These are phyloP conservation scores for Tulasnella sp. DNA, from an alignment of 768 basidiomycete genomes.

Conservation along the genomic window DNA sequence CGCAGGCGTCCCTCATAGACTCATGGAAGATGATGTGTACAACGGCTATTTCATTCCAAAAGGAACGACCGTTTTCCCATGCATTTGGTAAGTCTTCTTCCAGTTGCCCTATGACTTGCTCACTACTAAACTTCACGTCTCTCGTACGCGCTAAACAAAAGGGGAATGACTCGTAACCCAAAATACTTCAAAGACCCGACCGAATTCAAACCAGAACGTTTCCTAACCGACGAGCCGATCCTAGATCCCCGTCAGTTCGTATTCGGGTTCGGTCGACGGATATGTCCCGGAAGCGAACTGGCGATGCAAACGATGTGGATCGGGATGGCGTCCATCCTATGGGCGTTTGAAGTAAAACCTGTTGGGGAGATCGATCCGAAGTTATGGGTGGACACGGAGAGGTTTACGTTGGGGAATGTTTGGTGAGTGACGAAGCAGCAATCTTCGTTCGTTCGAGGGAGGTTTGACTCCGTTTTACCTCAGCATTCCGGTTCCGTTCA, in stretches of 20 bases:
- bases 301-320: not conserved
- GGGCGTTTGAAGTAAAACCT: not conserved
- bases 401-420: not conserved
- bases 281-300: slow-evolving; percentile 7
- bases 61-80: slow-evolving; percentile 3
- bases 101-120: not conserved
- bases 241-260: not conserved
- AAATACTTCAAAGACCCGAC: not conserved
- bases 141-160: not conserved
- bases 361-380: not conserved
- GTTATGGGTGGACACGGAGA: not conserved
- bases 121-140: not conserved
- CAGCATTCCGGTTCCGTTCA: not conserved
- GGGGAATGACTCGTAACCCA: not conserved
- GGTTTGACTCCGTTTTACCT: not conserved
- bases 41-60: slow-evolving; percentile 17
- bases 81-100: not conserved
- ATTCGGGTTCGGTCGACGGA: slow-evolving; percentile 9
- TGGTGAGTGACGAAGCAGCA: not conserved
- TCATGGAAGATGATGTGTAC: slow-evolving; percentile 19
- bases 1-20: slow-evolving; percentile 3
- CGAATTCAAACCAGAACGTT: slow-evolving; percentile 19
- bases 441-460: too few species aligned
- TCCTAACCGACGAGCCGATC: not conserved
- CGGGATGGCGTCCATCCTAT: not conserved